Evolutionary conservation across 345 rosid genomes (phyloP), one percentile per base, ranked within the genome.

Genomic region (Dipteronia dyeriana): DNA sequence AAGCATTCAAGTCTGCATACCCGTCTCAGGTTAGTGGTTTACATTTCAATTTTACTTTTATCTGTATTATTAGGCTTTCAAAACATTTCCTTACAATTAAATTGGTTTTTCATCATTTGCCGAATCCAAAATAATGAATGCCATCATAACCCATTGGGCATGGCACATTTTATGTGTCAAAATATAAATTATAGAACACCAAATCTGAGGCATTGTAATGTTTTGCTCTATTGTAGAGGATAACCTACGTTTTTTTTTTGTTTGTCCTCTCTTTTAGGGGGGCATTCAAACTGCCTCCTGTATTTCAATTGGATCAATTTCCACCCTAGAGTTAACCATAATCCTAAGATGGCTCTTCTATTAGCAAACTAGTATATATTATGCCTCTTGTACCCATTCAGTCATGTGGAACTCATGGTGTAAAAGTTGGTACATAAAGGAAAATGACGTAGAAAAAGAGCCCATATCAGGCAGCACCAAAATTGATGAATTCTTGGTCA

Each of bases 21-120:
- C 82, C 82, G 10, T 76, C 85, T 68, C 85, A 82, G 82, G 85
- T 82, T 69, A 72, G 80, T 54, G 26, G 53, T 64, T 22, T 51
- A 49, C 20, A 26, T 68, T 76, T 51, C 47, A 13, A 17, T 43
- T 64, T n/a, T 25, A 29, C n/a, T 49, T 76, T 77, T 60, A 13
- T 41, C 59, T 56, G 13, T 45, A 14, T 39, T 45, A 22, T 2
- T 43, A 20, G 63, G 63, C 10, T 8, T n/a, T 59, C 63, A 59
- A 22, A 10, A 22, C 62, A 19, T 19, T 59, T 59, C 7, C 12
- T 59, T 22, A 59, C 63, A 59, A 53, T 22, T 22, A 22, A 59
- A 1, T 19, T 59, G 63, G 23, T 19, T 59, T 59, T 59, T 59
- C 63, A 59, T 59, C 63, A 19, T 59, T 59, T 59, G 3, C 63